Conservation (phyloP, 768 basidiomycete genomes). For the Pleurotus tuoliensis region DNA sequence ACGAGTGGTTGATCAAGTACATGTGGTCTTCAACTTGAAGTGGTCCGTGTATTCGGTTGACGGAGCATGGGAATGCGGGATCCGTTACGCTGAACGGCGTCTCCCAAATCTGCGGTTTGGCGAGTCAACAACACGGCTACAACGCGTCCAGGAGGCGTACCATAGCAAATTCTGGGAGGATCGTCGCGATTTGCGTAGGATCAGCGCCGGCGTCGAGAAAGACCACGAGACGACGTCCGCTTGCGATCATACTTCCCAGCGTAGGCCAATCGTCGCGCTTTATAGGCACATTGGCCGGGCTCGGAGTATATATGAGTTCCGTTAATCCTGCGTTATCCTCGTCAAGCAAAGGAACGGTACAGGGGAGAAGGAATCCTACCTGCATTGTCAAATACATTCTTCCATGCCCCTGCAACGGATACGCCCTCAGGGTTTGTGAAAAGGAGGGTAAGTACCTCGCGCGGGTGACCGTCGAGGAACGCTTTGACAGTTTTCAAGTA, state of each 20-base stretch:
- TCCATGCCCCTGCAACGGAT: conserved; percentile 44
- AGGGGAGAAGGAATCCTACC: conserved; percentile 26
- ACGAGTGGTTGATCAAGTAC: conserved; percentile 41
- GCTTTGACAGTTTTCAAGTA: conserved; percentile 51
- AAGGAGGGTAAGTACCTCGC: conserved; percentile 59
- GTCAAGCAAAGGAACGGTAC: background rate
- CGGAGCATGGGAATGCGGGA: conserved; percentile 33
- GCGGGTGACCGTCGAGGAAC: conserved; percentile 56
- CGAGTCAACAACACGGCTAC: background rate
- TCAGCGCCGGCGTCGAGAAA: conserved; percentile 41
- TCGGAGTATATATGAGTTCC: background rate
- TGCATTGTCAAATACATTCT: conserved; percentile 45
- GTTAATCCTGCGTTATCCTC: background rate
- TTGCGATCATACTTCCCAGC: conserved; percentile 41
- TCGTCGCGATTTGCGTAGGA: conserved; percentile 24
- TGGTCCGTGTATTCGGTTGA: conserved; percentile 34
- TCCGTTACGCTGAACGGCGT: conserved; percentile 36
- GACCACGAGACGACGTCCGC: conserved; percentile 40
- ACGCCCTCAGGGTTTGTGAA: conserved; percentile 64
- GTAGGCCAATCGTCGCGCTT: conserved; percentile 39
- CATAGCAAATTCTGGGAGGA: conserved; percentile 39
- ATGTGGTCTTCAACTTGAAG: conserved; percentile 31
- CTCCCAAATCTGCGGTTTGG: conserved; percentile 32
- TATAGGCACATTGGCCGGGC: conserved; percentile 13
- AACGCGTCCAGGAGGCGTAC: conserved; percentile 6